These are phyloP conservation scores for Paramecium octaurelia DNA, from an alignment of 73 alveolate species.

Conservation along the genomic window DNA sequence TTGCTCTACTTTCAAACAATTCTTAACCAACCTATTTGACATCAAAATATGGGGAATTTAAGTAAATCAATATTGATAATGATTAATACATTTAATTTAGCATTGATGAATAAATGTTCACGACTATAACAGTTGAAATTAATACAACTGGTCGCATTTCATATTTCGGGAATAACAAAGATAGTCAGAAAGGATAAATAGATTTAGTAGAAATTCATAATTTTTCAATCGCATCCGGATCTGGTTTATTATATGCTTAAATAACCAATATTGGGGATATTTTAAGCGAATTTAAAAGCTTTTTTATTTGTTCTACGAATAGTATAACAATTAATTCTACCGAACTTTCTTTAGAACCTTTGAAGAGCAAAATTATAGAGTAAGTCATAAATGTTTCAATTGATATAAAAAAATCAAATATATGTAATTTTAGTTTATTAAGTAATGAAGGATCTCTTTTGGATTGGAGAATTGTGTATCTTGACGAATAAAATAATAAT, in stretches of 20 bases:
- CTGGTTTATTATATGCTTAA: conserved; percentile 17
- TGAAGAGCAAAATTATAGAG: neutral
- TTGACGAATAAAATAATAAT: neutral
- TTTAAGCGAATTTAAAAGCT: neutral
- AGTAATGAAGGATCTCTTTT: neutral
- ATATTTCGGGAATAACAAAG: neutral
- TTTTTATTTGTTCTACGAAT: neutral
- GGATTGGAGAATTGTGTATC: neutral
- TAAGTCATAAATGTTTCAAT: neutral
- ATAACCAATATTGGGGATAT: conserved; percentile 1
- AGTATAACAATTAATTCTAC: neutral
- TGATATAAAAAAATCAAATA: neutral
- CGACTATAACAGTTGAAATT: neutral
- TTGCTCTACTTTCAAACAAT: neutral
- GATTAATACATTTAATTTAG: neutral
- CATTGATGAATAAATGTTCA: neutral
- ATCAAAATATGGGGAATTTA: neutral
- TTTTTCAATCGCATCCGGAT: neutral
- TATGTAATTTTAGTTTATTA: conserved; percentile 2
- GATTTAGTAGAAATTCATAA: conserved; percentile 10
- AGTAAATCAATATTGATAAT: neutral
- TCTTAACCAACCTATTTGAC: neutral
- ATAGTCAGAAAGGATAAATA: neutral
- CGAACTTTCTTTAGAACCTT: neutral
- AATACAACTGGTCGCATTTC: neutral